Evolutionary conservation across 2,329 filamentous ascomycete species (phyloP).

Genomic region (Sporothrix pseudoabietina): DNA sequence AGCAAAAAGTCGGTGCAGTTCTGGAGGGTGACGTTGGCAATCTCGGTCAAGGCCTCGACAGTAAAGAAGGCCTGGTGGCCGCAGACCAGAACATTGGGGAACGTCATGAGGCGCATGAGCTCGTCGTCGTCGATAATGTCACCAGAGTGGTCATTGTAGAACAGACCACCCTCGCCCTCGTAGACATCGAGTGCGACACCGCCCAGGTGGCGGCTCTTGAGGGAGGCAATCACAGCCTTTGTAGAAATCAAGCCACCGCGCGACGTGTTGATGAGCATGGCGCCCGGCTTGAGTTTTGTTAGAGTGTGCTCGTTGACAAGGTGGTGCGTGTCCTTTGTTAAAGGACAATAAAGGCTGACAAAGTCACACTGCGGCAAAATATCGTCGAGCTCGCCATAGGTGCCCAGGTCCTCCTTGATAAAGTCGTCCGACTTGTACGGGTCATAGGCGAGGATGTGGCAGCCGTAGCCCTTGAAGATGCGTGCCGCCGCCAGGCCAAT

Average conservation of each 20-base stretch:
- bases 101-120: slow-evolving; percentile 67
- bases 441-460: slow-evolving; percentile 63
- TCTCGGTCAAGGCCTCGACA: slow-evolving; percentile 64
- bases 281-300: slow-evolving; percentile 58
- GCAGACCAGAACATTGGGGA: slow-evolving; percentile 67
- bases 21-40: slow-evolving; percentile 60
- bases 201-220: slow-evolving; percentile 62
- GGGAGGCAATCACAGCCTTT: slow-evolving; percentile 58
- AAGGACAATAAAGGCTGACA: slow-evolving; percentile 66
- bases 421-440: slow-evolving; percentile 56
- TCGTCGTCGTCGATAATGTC: slow-evolving; percentile 68
- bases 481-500: slow-evolving; percentile 65
- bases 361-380: slow-evolving; percentile 61
- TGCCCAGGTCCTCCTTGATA: slow-evolving; percentile 47
- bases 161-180: slow-evolving; percentile 64
- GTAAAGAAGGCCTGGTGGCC: slow-evolving; percentile 73
- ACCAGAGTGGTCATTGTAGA: slow-evolving; percentile 66
- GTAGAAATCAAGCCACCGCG: slow-evolving; percentile 67
- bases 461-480: slow-evolving; percentile 67
- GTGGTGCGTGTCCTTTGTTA: slow-evolving; percentile 61
- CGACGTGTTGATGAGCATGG: slow-evolving; percentile 68
- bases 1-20: slow-evolving; percentile 55
- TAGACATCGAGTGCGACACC: slow-evolving; percentile 70
- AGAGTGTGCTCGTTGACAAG: slow-evolving; percentile 61
- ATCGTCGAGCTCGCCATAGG: slow-evolving; percentile 57